Evolutionary conservation across 306 rosid genomes (phyloP).

Genomic region (Quercus bicolor): DNA sequence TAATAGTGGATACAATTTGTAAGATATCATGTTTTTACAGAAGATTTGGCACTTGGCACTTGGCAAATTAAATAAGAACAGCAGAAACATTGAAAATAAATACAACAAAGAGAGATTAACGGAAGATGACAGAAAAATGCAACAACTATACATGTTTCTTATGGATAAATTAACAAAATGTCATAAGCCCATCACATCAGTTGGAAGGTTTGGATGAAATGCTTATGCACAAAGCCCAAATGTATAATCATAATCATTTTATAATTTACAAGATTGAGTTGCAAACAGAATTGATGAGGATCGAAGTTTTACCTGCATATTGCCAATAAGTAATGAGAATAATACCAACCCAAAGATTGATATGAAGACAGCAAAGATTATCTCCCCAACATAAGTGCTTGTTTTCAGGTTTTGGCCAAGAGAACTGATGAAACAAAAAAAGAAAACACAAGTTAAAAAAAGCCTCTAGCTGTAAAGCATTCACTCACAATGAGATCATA

Average conservation of each 20-base stretch:
- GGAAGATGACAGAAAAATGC: background rate
- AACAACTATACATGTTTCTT: background rate
- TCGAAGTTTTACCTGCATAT: slow-evolving; percentile 70
- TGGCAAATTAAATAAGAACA: background rate
- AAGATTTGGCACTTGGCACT: background rate
- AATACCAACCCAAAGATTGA: slow-evolving; percentile 69
- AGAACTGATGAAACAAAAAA: slow-evolving; percentile 43
- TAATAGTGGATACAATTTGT: background rate
- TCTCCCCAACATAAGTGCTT: slow-evolving; percentile 57
- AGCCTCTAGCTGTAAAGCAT: background rate
- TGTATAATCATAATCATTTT: background rate
- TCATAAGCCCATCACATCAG: too few species aligned
- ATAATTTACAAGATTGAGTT: background rate
- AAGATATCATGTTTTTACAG: background rate
- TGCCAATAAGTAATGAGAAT: slow-evolving; percentile 76
- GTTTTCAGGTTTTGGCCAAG: slow-evolving; percentile 82
- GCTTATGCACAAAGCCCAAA: background rate
- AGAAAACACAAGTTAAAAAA: background rate
- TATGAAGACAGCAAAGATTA: slow-evolving; percentile 58
- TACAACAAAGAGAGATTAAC: background rate
- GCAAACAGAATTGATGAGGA: background rate
- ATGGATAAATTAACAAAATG: background rate
- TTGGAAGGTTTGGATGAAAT: background rate
- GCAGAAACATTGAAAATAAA: background rate
- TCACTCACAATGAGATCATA: background rate